These are phyloP conservation scores for Gomphus sp. DNA, from an alignment of 1,284 basidiomycete species.

Conservation along the genomic window DNA sequence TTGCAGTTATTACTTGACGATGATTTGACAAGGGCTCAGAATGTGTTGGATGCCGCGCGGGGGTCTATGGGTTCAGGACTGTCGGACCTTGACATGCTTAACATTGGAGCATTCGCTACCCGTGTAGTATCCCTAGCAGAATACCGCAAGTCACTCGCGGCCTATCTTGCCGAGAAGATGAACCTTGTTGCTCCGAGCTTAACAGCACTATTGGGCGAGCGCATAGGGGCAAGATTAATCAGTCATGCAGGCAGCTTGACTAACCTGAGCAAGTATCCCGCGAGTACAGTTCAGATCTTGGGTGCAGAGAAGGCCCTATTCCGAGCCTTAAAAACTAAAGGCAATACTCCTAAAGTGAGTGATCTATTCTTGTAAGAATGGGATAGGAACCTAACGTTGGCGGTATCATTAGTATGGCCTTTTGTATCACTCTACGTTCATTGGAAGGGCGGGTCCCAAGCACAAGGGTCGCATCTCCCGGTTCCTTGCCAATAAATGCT, in stretches of 20 bases:
- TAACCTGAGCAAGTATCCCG: conserved; percentile 97
- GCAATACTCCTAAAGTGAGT: conserved; percentile 91
- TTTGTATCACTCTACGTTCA: conserved; percentile 91
- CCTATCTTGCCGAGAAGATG: conserved; percentile 96
- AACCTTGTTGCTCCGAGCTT: conserved; percentile 94
- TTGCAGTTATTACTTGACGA: conserved; percentile 81
- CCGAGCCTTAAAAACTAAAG: conserved; percentile 97
- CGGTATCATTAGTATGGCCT: conserved; percentile 66
- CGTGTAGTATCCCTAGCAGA: conserved; percentile 89
- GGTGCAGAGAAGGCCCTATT: conserved; percentile 98
- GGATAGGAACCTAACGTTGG: neutral
- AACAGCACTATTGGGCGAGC: conserved; percentile 90
- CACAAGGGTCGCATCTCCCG: conserved; percentile 98
- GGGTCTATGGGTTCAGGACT: conserved; percentile 95
- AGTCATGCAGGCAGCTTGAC: conserved; percentile 96
- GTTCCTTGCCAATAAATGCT: conserved; percentile 98
- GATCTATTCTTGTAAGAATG: conserved; percentile 9
- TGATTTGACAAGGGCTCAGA: conserved; percentile 82
- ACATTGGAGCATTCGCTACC: conserved; percentile 89
- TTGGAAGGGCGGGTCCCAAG: conserved; percentile 90
- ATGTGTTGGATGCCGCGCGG: conserved; percentile 89
- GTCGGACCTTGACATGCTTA: conserved; percentile 91
- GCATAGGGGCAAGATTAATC: conserved; percentile 92
- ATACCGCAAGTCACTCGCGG: conserved; percentile 87
- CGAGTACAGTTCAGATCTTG: conserved; percentile 95